Percentiles rank a stretch among this genome's conserved stretches.
phyloP scores from a whole-genome alignment of 257 asterid genomes.

The Sherardia arvensis region DNA sequence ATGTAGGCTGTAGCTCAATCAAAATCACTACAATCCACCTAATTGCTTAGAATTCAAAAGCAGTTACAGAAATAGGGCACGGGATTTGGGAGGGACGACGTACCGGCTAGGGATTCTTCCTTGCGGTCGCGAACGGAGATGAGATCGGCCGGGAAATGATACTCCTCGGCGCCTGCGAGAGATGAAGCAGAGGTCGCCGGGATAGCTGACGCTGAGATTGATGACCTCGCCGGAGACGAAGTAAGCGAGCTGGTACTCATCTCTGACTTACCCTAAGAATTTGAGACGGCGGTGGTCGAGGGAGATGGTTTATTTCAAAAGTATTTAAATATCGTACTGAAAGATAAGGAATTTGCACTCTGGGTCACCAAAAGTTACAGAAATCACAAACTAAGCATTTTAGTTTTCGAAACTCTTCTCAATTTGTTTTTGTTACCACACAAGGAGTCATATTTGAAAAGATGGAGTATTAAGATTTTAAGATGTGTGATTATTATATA shows the following conservation, averaged over 20 bases:
- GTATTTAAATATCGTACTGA: no score
- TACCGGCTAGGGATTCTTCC: slow-evolving; percentile 53
- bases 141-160: slow-evolving; percentile 36
- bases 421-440: no score
- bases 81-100: slow-evolving; percentile 4
- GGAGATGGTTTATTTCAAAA: neutral
- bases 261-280: neutral
- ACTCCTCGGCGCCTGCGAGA: slow-evolving; percentile 32
- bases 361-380: neutral
- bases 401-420: no score
- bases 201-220: slow-evolving; percentile 28
- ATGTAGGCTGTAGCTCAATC: neutral
- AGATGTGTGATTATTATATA: no score
- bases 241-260: slow-evolving; percentile 39
- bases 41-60: neutral
- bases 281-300: neutral
- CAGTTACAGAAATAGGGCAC: neutral
- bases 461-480: no score
- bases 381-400: neutral
- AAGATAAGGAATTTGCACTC: neutral
- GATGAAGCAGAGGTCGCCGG: slow-evolving; percentile 15
- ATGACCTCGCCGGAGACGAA: slow-evolving; percentile 39
- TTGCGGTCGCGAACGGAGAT: slow-evolving; percentile 64
- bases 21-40: neutral
- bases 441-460: no score